Percentiles rank a stretch among this genome's conserved stretches.
These are phyloP conservation scores for Cyberlindnera meyerae DNA, from an alignment of 805 yeast genomes.

Conservation along the genomic window DNA sequence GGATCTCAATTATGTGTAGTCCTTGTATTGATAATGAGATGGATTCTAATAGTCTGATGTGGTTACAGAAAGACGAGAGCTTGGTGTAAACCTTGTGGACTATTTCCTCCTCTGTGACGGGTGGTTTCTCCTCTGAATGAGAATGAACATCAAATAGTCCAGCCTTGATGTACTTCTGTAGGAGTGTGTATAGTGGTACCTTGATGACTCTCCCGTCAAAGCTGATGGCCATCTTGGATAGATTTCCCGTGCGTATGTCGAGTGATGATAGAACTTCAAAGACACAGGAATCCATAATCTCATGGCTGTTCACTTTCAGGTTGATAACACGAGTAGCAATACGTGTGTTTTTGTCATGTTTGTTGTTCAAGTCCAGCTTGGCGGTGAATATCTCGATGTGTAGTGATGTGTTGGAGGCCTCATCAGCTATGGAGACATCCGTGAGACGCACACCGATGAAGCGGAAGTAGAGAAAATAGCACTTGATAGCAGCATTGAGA, in stretches of 20 bases:
- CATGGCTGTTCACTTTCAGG: constrained; percentile 15
- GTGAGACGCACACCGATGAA: constrained; percentile 21
- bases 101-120: constrained; percentile 9
- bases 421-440: constrained; percentile 12
- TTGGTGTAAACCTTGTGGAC: constrained; percentile 11
- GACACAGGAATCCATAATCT: constrained; percentile 18
- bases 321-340: constrained; percentile 17
- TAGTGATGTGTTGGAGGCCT: constrained; percentile 10
- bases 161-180: constrained; percentile 5
- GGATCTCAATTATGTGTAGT: constrained; percentile 17
- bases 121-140: too few relatives aligned
- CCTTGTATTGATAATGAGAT: constrained; percentile 17
- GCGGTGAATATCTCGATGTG: constrained; percentile 13
- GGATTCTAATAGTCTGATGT: constrained; percentile 17
- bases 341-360: constrained; percentile 6
- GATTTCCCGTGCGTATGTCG: constrained; percentile 16
- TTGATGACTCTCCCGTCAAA: constrained; percentile 18
- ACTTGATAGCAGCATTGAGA: constrained; percentile 7
- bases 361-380: constrained; percentile 14
- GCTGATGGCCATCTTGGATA: constrained; percentile 15
- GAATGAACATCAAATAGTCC: too few relatives aligned
- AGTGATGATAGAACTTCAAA: constrained; percentile 17
- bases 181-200: constrained; percentile 14
- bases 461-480: constrained; percentile 21
- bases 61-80: constrained; percentile 9